Percentiles rank a stretch among this genome's conserved stretches.
phyloP scores from a whole-genome alignment of 768 basidiomycete species.

The Lyophyllum atratum region DNA sequence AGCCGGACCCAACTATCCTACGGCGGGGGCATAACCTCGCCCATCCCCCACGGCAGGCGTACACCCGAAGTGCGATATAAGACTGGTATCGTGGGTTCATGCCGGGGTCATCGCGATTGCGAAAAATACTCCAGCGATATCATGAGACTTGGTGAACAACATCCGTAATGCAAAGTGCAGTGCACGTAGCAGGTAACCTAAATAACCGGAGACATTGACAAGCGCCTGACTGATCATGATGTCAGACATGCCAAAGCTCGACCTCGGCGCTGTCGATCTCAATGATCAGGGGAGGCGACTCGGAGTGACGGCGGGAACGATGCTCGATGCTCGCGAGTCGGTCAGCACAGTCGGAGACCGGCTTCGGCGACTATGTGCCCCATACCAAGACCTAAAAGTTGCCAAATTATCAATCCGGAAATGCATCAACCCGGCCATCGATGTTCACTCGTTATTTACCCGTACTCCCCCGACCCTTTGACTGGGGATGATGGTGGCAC shows the following conservation, averaged over 20 bases:
- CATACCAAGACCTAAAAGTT: no score
- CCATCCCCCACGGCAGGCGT: no score
- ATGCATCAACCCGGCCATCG: background rate
- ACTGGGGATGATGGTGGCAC: constrained; percentile 1
- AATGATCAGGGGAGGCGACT: background rate
- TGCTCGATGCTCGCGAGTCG: background rate
- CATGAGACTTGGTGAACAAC: background rate
- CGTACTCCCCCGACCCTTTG: background rate
- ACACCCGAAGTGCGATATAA: background rate
- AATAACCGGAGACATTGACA: background rate
- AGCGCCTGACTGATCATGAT: background rate
- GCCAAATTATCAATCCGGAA: background rate
- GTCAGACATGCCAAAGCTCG: background rate
- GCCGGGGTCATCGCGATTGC: background rate
- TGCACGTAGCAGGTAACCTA: background rate
- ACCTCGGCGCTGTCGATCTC: background rate
- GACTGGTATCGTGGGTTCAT: background rate
- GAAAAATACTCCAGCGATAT: background rate
- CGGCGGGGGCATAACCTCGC: no score
- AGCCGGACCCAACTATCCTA: no score
- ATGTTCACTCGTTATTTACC: background rate
- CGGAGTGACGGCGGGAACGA: background rate
- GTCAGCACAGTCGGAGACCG: no score
- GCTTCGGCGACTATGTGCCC: no score
- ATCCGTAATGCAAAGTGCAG: background rate